These are phyloP conservation scores for Talaromyces nanjingensis DNA, from an alignment of 495 filamentous ascomycete species.

Conservation along the genomic window DNA sequence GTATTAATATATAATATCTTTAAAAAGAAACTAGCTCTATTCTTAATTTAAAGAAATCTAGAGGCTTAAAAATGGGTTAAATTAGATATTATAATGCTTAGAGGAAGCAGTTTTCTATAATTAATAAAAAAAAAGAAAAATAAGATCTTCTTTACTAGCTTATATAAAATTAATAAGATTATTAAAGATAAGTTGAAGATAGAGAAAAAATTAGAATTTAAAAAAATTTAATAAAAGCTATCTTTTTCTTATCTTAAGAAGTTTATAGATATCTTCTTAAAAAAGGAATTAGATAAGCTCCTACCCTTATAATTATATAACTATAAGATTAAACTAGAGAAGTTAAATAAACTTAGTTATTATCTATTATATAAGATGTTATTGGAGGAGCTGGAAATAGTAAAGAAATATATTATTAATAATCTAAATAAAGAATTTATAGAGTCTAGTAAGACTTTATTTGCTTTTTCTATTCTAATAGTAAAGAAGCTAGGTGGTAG, in stretches of 20 bases:
- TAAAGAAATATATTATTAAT: conserved; percentile 13
- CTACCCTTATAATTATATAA: conserved; percentile 8
- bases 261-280: background rate
- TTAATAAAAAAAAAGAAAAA: background rate
- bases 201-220: background rate
- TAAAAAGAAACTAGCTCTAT: too few relatives aligned
- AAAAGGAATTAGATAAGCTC: conserved; percentile 2
- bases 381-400: conserved; percentile 15
- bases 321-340: conserved; percentile 11
- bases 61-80: background rate
- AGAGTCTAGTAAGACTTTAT: too few relatives aligned
- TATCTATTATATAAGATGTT: conserved; percentile 21
- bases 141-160: background rate
- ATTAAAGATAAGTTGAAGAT: background rate
- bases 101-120: background rate
- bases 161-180: background rate
- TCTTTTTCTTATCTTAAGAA: too few relatives aligned
- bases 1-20: too few relatives aligned
- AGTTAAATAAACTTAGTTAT: too few relatives aligned
- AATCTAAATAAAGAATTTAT: too few relatives aligned
- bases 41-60: too few relatives aligned
- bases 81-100: background rate
- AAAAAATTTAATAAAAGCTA: background rate
- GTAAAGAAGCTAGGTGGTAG: too few relatives aligned
- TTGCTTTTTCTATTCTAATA: too few relatives aligned